phyloP scores from a whole-genome alignment of 2,329 filamentous ascomycete genomes.

The Neopestalotiopsis sp. region DNA sequence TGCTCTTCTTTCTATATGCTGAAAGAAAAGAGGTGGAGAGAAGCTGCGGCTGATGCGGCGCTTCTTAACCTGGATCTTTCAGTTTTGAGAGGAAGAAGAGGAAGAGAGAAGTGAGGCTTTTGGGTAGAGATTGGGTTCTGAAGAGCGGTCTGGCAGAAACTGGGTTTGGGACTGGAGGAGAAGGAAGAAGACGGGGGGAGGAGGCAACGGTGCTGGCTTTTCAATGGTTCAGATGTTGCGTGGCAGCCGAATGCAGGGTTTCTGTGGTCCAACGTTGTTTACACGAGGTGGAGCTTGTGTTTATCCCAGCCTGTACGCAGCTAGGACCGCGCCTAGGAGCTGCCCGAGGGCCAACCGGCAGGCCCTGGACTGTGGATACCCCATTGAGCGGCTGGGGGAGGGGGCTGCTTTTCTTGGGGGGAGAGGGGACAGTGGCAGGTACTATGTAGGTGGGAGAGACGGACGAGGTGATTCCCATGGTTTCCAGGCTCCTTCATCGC shows the following conservation, averaged over 20 bases:
- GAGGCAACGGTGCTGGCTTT: slow-evolving; percentile 15
- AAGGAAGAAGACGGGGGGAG: slow-evolving; percentile 13
- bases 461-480: neutral
- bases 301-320: slow-evolving; percentile 20
- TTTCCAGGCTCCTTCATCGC: neutral
- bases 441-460: neutral
- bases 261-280: slow-evolving; percentile 23
- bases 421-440: neutral
- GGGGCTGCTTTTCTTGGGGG: neutral
- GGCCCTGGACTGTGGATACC: neutral
- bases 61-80: slow-evolving; percentile 43
- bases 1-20: slow-evolving; percentile 62
- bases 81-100: slow-evolving; percentile 35
- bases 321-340: neutral
- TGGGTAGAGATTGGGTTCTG: slow-evolving; percentile 19
- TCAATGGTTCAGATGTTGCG: slow-evolving; percentile 21
- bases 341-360: neutral
- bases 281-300: slow-evolving; percentile 22
- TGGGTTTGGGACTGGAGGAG: slow-evolving; percentile 18
- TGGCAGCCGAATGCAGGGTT: slow-evolving; percentile 23
- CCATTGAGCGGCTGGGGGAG: neutral
- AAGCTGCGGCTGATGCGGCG: slow-evolving; percentile 37
- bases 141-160: slow-evolving; percentile 16
- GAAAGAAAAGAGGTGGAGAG: slow-evolving; percentile 47
- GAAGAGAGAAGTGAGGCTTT: slow-evolving; percentile 38